Base-by-base conservation (phyloP, 2,329 filamentous ascomycete genomes). In the Diaporthe eres region DNA sequence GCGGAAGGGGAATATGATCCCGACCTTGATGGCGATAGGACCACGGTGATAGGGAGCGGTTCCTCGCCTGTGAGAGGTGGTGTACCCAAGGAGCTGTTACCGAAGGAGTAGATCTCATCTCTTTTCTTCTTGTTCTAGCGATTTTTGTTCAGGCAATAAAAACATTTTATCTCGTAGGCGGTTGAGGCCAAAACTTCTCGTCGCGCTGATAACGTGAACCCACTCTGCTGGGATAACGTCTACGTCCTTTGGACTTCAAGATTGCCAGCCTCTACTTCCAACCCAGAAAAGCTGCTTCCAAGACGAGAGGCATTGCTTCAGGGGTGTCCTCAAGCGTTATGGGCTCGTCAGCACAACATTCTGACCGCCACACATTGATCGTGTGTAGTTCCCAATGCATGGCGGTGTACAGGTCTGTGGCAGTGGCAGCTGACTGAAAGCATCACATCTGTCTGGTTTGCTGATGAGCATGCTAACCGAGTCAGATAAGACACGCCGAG, bases 1-100 rank as follows among this genome's bases (percentile, higher is more conserved):
- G 71, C 15, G 19, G 72, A 60, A 8, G 75, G 42, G 37, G 75
- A 76, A 70, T 76, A 76, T 51, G 65, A 76, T 39, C 75, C 75
- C 12, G 75, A 76, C 42, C 65, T 71, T n/a, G 72, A 76, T 28
- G 75, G 75, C 31, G 75, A 76, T 31, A 74, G 75, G 57, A 71
- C 67, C 22, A n/a, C 34, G 25, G 74, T 55, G 39, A 42, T 58
- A 15, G 73, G 73, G n/a, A 55, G 74, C 34, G 60, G 74, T 25
- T 72, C 65, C 12, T 70, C 74, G 22, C 60, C 67, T 19, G 37
- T 53, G 22, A 63, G 57, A 31, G 74, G 44, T 25, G 37, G 9
- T 60, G 47, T 70, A 8, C 34, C n/a, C 22, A 70, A 37, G 31
- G 65, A 70, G 65, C 34, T 70, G n/a, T 55, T 70, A 37, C 65